phyloP scores from a whole-genome alignment of 2,329 filamentous ascomycete genomes.

The Boeremia lycopersici region DNA sequence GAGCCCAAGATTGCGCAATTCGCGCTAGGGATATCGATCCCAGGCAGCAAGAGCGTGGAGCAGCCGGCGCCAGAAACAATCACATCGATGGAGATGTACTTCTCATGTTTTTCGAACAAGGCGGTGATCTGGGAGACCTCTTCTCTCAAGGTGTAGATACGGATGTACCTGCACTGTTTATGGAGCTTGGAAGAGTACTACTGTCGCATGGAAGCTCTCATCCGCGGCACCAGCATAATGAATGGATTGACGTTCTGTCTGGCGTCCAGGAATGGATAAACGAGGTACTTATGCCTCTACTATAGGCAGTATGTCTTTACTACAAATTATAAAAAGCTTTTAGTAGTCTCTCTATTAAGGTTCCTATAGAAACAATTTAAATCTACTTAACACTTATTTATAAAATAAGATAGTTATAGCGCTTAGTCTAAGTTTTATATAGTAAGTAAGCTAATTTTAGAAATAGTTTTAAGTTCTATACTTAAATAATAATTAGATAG shows the following conservation, averaged over 20 bases:
- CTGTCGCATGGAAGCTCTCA: constrained; percentile 15
- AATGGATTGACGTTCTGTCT: constrained; percentile 8
- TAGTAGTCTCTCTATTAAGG: no score
- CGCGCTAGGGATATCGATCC: constrained; percentile 36
- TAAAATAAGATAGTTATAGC: no score
- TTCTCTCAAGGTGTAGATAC: constrained; percentile 22
- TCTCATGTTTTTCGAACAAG: constrained; percentile 35
- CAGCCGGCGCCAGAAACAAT: constrained; percentile 29
- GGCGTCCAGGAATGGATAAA: constrained; percentile 26
- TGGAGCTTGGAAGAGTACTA: constrained; percentile 32
- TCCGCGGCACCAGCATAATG: constrained; percentile 14
- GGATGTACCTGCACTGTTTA: constrained; percentile 29
- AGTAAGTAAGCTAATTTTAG: no score
- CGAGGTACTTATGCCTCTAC: constrained; percentile 31
- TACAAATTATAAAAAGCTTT: background rate
- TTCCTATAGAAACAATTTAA: no score
- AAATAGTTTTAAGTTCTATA: no score
- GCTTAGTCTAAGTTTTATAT: no score
- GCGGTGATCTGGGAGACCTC: constrained; percentile 25
- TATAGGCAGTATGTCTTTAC: constrained; percentile 14
- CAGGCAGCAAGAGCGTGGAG: constrained; percentile 20
- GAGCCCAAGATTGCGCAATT: constrained; percentile 25
- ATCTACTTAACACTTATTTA: no score
- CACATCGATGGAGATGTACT: constrained; percentile 54
- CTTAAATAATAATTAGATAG: no score